Evolutionary conservation across 495 filamentous ascomycete species (phyloP).

Genomic region (Rusavskia elegans): DNA sequence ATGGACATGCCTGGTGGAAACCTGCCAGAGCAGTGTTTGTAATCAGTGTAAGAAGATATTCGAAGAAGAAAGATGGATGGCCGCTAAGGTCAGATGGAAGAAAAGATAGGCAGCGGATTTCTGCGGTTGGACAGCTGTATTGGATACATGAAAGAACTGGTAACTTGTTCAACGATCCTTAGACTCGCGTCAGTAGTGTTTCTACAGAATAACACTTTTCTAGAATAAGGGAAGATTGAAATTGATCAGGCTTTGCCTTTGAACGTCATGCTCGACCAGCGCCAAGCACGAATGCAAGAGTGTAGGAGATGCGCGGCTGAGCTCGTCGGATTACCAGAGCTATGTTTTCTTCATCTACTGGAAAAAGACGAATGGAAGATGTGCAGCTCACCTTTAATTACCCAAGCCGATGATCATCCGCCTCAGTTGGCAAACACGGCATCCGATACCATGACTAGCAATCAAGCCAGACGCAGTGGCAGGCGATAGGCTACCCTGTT

Average conservation of each 20-base stretch:
- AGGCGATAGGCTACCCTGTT: not conserved
- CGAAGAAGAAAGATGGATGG: no score
- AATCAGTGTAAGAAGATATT: no score
- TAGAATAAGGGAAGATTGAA: not conserved
- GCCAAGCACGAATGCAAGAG: slow-evolving; percentile 21
- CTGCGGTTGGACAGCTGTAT: no score
- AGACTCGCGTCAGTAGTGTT: not conserved
- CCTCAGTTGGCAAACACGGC: not conserved
- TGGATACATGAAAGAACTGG: not conserved
- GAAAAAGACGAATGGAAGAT: not conserved
- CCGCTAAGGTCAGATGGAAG: no score
- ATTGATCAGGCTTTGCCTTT: slow-evolving; percentile 55
- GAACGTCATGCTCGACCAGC: slow-evolving; percentile 58
- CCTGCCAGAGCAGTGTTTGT: no score
- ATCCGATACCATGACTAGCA: not conserved
- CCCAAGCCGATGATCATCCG: not conserved
- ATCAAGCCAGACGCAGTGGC: not conserved
- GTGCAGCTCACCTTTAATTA: not conserved
- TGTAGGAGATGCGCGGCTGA: slow-evolving; percentile 39
- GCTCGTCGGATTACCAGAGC: slow-evolving; percentile 67
- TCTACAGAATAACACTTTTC: not conserved
- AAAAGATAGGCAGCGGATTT: not conserved
- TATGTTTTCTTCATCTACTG: slow-evolving; percentile 43
- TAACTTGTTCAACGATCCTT: not conserved
- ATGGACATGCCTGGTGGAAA: no score